These are phyloP conservation scores for Striga hermonthica DNA, from an alignment of 305 asterid species.

Conservation along the genomic window DNA sequence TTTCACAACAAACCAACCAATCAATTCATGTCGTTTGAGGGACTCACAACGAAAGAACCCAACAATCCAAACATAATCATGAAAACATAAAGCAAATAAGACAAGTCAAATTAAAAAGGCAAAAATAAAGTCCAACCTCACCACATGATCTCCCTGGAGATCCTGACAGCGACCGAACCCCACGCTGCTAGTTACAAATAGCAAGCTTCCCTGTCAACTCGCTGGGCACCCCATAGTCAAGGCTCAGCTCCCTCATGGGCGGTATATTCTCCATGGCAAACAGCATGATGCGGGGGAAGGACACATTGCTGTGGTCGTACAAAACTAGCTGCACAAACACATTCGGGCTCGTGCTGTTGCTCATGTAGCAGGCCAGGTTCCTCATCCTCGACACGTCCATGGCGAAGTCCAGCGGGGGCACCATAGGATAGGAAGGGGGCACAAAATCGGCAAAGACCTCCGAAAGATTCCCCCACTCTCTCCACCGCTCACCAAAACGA, in stretches of 20 bases:
- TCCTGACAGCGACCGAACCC: slow-evolving; percentile 21
- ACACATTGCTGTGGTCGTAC: slow-evolving; percentile 64
- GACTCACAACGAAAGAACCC: background rate
- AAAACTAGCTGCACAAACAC: slow-evolving; percentile 77
- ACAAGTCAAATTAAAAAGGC: background rate
- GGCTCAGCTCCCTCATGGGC: slow-evolving; percentile 78
- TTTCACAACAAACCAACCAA: slow-evolving; percentile 12
- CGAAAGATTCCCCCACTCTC: slow-evolving; percentile 86
- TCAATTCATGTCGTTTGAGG: slow-evolving; percentile 2
- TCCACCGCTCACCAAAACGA: slow-evolving; percentile 82
- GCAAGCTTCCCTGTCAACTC: slow-evolving; percentile 69
- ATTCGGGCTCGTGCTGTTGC: slow-evolving; percentile 81
- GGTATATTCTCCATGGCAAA: slow-evolving; percentile 87
- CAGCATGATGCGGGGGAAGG: slow-evolving; percentile 76
- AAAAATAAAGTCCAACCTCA: background rate
- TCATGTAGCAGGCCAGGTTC: slow-evolving; percentile 76
- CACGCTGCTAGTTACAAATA: slow-evolving; percentile 48
- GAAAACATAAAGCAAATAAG: background rate
- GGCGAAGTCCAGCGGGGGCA: slow-evolving; percentile 86
- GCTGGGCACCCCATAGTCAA: slow-evolving; percentile 80
- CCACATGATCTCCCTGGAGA: background rate
- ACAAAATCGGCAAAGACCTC: slow-evolving; percentile 58
- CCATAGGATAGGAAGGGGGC: slow-evolving; percentile 57
- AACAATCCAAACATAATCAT: slow-evolving; percentile 9
- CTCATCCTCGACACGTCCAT: slow-evolving; percentile 90